Conservation (phyloP, 441 rosid genomes). For the Macaranga tanarius region DNA sequence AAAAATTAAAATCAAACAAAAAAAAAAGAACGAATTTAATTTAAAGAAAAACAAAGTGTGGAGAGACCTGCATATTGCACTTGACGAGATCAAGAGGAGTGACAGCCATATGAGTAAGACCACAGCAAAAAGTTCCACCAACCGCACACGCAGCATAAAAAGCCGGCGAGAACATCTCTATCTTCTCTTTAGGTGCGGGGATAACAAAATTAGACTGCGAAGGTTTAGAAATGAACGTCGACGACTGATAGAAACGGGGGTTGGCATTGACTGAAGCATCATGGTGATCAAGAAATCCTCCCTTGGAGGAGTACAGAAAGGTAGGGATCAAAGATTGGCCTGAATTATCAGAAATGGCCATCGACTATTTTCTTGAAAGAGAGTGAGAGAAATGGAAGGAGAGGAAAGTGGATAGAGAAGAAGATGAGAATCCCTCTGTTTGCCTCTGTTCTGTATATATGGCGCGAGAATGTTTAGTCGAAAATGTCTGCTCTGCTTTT, state of each 20-base stretch:
- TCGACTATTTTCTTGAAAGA: slow-evolving; percentile 17
- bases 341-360: slow-evolving; percentile 44
- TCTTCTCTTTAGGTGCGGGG: slow-evolving; percentile 78
- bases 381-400: slow-evolving; percentile 20
- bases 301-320: slow-evolving; percentile 58
- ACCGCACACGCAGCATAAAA: slow-evolving; percentile 81
- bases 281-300: slow-evolving; percentile 14
- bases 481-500: slow-evolving; percentile 12
- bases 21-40: not conserved
- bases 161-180: slow-evolving; percentile 85
- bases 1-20: not conserved
- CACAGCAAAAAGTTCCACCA: slow-evolving; percentile 87
- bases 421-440: no score
- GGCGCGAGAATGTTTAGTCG: no score
- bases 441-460: not conserved
- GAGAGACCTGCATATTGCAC: slow-evolving; percentile 93
- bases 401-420: no score
- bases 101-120: slow-evolving; percentile 89
- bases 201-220: slow-evolving; percentile 38
- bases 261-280: not conserved
- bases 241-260: slow-evolving; percentile 22
- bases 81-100: slow-evolving; percentile 98
- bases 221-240: slow-evolving; percentile 20
- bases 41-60: not conserved
- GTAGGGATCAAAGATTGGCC: slow-evolving; percentile 60